These are phyloP conservation scores for Triticum turgidum DNA, from an alignment of 176 grass and related monocot species.

Conservation along the genomic window DNA sequence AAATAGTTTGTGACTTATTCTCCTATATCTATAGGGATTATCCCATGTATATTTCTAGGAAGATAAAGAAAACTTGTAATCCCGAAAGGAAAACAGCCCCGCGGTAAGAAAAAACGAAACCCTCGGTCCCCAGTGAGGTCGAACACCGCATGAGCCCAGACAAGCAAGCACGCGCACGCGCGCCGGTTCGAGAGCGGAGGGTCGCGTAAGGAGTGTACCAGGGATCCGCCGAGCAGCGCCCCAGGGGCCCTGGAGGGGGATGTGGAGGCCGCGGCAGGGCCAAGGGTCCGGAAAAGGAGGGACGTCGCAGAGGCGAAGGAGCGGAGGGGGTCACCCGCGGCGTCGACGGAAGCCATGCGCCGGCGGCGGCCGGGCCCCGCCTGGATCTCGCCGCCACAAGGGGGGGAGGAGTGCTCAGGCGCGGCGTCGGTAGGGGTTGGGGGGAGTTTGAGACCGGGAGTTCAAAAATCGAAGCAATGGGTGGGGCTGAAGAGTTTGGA, in stretches of 20 bases:
- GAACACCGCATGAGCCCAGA: not conserved
- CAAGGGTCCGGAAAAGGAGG: conserved; percentile 51
- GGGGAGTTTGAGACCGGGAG: not conserved
- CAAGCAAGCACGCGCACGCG: not conserved
- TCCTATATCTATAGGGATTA: not conserved
- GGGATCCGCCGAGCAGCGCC: not conserved
- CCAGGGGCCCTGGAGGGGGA: conserved; percentile 34
- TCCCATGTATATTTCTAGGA: not conserved
- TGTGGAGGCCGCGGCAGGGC: not conserved
- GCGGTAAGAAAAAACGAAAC: not conserved
- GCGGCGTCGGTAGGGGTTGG: not conserved
- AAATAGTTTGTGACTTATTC: not conserved
- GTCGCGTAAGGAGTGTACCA: conserved; percentile 13
- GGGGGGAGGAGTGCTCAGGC: not conserved
- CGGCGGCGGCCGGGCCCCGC: not conserved
- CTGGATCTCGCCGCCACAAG: not conserved
- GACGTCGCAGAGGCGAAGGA: not conserved
- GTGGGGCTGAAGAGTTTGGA: too few species aligned
- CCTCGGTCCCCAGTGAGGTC: conserved; percentile 22
- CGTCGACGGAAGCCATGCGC: conserved; percentile 12
- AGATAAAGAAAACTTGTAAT: not conserved
- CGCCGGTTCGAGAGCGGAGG: not conserved
- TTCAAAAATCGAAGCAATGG: conserved; percentile 36
- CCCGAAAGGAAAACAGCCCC: not conserved
- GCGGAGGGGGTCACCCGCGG: conserved; percentile 24